phyloP scores from a whole-genome alignment of 352 stramenopile species.

The Phytophthora fragariae region DNA sequence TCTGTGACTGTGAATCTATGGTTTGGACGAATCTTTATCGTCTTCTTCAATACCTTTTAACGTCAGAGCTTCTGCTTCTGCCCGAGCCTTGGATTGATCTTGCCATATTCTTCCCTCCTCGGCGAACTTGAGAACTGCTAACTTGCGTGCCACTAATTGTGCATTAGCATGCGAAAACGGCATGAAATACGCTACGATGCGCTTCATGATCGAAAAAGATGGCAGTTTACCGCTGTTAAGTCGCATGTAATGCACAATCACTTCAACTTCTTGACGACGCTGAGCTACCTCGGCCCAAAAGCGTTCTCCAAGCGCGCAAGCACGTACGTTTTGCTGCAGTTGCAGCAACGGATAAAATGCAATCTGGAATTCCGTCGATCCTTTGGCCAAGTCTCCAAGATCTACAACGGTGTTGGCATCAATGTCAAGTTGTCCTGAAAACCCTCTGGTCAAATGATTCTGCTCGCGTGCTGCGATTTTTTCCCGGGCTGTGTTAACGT shows the following conservation, averaged over 20 bases:
- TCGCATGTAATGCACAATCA: slow-evolving; percentile 62
- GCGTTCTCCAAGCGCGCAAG: slow-evolving; percentile 24
- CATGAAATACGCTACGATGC: slow-evolving; percentile 36
- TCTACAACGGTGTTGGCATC: slow-evolving; percentile 54
- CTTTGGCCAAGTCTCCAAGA: slow-evolving; percentile 61
- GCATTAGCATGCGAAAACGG: slow-evolving; percentile 39
- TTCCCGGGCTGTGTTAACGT: slow-evolving; percentile 64
- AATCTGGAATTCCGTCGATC: slow-evolving; percentile 59
- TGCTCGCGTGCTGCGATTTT: slow-evolving; percentile 46
- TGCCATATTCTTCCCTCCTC: background rate
- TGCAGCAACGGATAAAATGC: slow-evolving; percentile 77
- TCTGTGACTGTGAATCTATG: background rate
- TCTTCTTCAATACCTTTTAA: slow-evolving; percentile 24
- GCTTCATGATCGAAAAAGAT: slow-evolving; percentile 33
- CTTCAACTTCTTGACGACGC: slow-evolving; percentile 48
- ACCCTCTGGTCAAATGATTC: background rate
- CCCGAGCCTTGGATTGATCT: background rate
- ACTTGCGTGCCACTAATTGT: background rate
- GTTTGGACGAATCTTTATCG: background rate
- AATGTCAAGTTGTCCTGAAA: background rate
- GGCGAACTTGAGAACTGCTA: background rate
- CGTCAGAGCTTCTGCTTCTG: slow-evolving; percentile 21
- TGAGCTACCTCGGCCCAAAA: slow-evolving; percentile 35
- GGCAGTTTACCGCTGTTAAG: slow-evolving; percentile 56
- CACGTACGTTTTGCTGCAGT: slow-evolving; percentile 67